Evolutionary conservation across 1,284 basidiomycete species (phyloP).

Genomic region (Ustilago nuda): DNA sequence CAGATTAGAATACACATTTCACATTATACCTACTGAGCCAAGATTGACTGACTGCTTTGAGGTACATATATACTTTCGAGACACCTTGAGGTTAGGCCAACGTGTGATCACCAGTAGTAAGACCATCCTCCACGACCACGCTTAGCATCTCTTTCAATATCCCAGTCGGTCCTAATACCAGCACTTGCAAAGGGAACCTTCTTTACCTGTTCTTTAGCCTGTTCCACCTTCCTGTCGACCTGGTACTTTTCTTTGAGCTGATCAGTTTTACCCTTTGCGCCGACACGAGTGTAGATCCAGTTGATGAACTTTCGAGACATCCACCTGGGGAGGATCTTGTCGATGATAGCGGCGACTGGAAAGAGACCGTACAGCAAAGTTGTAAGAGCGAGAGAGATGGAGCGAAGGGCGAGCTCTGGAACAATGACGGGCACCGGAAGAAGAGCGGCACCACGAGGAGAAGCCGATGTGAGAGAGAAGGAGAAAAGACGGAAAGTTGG

Average conservation of each 20-base stretch:
- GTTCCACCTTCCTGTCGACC: conserved; percentile 42
- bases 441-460: conserved; percentile 52
- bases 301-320: conserved; percentile 43
- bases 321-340: conserved; percentile 54
- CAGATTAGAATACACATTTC: neutral
- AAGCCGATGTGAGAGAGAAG: conserved; percentile 57
- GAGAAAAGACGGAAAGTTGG: conserved; percentile 59
- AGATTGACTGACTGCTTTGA: neutral
- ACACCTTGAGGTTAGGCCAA: neutral
- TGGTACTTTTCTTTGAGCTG: conserved; percentile 44
- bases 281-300: conserved; percentile 52
- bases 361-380: conserved; percentile 55
- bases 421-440: conserved; percentile 55
- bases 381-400: conserved; percentile 44
- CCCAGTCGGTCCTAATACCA: conserved; percentile 57
- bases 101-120: conserved; percentile 38
- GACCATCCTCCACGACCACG: conserved; percentile 47
- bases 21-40: too few relatives aligned
- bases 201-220: conserved; percentile 48
- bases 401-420: conserved; percentile 55
- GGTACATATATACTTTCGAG: neutral
- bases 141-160: conserved; percentile 46
- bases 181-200: conserved; percentile 58
- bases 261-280: conserved; percentile 47
- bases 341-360: conserved; percentile 54